Base-by-base conservation (phyloP, 1,284 basidiomycete species). In the Pseudozyma hubeiensis region DNA sequence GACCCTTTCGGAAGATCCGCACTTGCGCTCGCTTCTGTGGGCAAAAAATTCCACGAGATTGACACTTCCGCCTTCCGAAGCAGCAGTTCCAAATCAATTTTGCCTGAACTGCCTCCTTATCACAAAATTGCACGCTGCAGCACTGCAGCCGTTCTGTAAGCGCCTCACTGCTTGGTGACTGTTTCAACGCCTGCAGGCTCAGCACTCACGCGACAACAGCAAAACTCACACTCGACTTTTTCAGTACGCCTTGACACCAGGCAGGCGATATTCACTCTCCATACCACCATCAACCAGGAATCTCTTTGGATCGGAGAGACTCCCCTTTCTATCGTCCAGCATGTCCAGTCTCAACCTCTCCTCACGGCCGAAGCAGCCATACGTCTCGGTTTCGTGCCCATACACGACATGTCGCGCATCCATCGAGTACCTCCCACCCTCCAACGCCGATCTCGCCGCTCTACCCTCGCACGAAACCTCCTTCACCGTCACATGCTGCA, bases 401-500 rank as follows among this genome's bases (percentile, higher is more conserved):
- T 82, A 83, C 59, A 66, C 78, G 10, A 59, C 73, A 51, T 84
- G 82, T 46, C 67, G 77, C 2, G 61, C 74, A 5, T 61, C 77
- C n/a, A 79, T 84, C 50, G 82, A 84, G 50, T 84, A 80, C 49
- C 65, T 77, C 14, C 62, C 73, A 4, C 82, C 82, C 3, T 58
- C 71, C 4, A 24, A 59, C 6, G 34, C 69, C 10, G 55, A 67
- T 7, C 72, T 83, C 1, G 34, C 66, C 3, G 43, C 61, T 7
- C 58, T 83, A 3, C 76, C 79, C 1, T 40, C 72, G 3, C 53
- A 57, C 30, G 79, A 81, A 29, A 81, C 77, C 5, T 78, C 78
- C 3, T 84, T 84, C 66, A 78, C 76, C 40, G 81, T 83, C 33
- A 75, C 79, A 11, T 84, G 82, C 52, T 79, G 74, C 54, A 71